Conservation (phyloP, 2,329 filamentous ascomycete species). For the Graphilbum ipis-grandicollis region DNA sequence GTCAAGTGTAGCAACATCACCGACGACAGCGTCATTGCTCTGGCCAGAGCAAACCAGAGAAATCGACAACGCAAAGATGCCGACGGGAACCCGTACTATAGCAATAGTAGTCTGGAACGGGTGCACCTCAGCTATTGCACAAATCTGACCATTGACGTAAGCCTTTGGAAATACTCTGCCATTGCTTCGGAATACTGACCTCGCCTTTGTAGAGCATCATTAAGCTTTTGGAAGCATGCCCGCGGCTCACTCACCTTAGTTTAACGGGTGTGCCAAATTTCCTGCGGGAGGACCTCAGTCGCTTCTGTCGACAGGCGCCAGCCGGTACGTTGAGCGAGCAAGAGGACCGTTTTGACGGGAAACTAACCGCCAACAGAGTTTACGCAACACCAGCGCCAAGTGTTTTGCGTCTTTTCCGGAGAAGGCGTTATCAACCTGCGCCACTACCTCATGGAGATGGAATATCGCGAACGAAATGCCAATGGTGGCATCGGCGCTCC, state of each 20-base stretch:
- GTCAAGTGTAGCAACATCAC: constrained; percentile 90
- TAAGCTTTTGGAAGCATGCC: constrained; percentile 74
- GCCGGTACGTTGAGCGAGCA: constrained; percentile 33
- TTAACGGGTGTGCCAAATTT: constrained; percentile 90
- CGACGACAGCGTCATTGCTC: constrained; percentile 69
- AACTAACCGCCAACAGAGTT: constrained; percentile 52
- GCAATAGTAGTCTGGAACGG: constrained; percentile 58
- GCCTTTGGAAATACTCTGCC: constrained; percentile 11
- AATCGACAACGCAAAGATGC: constrained; percentile 30
- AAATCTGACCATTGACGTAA: constrained; percentile 63
- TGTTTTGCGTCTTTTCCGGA: constrained; percentile 96
- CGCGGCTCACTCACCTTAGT: constrained; percentile 81
- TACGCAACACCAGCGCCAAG: constrained; percentile 81
- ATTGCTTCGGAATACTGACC: too few species aligned
- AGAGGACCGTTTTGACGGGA: too few species aligned
- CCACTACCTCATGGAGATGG: constrained; percentile 50
- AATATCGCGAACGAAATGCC: too few species aligned
- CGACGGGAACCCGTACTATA: constrained; percentile 34
- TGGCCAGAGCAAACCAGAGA: constrained; percentile 53
- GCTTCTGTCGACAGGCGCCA: constrained; percentile 76
- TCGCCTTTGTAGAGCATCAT: constrained; percentile 50
- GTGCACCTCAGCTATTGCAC: constrained; percentile 95
- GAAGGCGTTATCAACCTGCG: constrained; percentile 64
- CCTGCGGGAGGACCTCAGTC: constrained; percentile 64
- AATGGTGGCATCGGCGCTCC: constrained; percentile 5